Conservation (phyloP, 345 rosid species). For the Mangifera indica region DNA sequence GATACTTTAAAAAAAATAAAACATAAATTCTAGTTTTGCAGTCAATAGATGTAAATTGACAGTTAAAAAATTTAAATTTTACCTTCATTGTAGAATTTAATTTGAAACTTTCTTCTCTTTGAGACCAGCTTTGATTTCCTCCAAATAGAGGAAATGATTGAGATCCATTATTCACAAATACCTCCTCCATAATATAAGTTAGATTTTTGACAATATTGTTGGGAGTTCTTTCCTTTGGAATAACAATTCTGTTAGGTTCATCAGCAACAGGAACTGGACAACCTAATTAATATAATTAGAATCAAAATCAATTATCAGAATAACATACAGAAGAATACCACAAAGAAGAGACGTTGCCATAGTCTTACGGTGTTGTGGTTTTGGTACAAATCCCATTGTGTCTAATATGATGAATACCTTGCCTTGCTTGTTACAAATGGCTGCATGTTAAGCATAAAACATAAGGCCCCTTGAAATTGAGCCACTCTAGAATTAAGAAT, state of each 20-base stretch:
- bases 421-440: slow-evolving; percentile 82
- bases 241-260: slow-evolving; percentile 62
- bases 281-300: slow-evolving; percentile 42
- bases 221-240: slow-evolving; percentile 60
- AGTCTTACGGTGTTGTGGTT: slow-evolving; percentile 73
- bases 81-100: slow-evolving; percentile 80
- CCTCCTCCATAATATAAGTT: slow-evolving; percentile 59
- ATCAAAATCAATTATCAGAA: slow-evolving; percentile 17
- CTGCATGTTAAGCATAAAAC: slow-evolving; percentile 47
- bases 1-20: not conserved
- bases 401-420: slow-evolving; percentile 63
- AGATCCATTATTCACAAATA: slow-evolving; percentile 41
- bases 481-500: not conserved
- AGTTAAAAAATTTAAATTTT: slow-evolving; percentile 14
- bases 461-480: not conserved
- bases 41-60: not conserved
- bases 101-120: slow-evolving; percentile 77
- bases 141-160: slow-evolving; percentile 70
- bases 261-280: slow-evolving; percentile 68
- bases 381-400: slow-evolving; percentile 70
- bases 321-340: slow-evolving; percentile 17
- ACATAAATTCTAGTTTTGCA: not conserved
- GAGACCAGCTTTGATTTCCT: slow-evolving; percentile 77
- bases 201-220: slow-evolving; percentile 56
- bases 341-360: slow-evolving; percentile 21